Evolutionary conservation across 2,329 filamentous ascomycete species (phyloP), one percentile per base, ranked within the genome.

Genomic region (Sporothrix variecibatus): DNA sequence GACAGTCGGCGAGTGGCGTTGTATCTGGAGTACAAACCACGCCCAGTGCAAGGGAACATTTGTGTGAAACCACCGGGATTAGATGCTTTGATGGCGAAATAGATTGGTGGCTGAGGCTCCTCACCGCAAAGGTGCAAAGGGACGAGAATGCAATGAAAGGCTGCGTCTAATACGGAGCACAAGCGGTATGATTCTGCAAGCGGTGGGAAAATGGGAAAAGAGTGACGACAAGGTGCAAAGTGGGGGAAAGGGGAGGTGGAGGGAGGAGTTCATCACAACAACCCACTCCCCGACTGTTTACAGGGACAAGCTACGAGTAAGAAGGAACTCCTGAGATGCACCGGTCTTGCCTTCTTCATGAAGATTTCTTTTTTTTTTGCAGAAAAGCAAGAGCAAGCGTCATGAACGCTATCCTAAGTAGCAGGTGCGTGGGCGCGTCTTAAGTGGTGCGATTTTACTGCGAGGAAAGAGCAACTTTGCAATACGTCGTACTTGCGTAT

Each of bases 1-100:
- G 51, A 56, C 53, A 71, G 69, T 71, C 69, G 69, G 53, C 53
- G 69, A 71, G 69, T 71, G 69, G 69, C 69, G 69, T 71, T 12
- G 53, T 26, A 28, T 71, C 34, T 71, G 34, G 51, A 31, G 49
- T 38, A 71, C 68, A 71, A 46, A 20, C 11, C 23, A 46, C 38
- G 20, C 49, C 34, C 20, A 71, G 31, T 23, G 31, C 3, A 4
- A 56, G 12, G 49, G 26, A 28, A 31, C 31, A 11, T 23, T 17
- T 60, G 20, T 31, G 38, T 58, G 53, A 8, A 23, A 69, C 67
- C 38, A 43, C 34, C 20, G 34, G 34, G 60, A 43, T n/a, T n/a
- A 34, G 26, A 51, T 43, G 65, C 26, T 34, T 28, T 51, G 65
- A 23, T 34, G 23, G 65, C 65, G 43, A 6, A 51, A 51, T 68